Evolutionary conservation across 2,329 filamentous ascomycete species (phyloP), one percentile per base, ranked within the genome.

Genomic region (Cladophialophora chaetospira): DNA sequence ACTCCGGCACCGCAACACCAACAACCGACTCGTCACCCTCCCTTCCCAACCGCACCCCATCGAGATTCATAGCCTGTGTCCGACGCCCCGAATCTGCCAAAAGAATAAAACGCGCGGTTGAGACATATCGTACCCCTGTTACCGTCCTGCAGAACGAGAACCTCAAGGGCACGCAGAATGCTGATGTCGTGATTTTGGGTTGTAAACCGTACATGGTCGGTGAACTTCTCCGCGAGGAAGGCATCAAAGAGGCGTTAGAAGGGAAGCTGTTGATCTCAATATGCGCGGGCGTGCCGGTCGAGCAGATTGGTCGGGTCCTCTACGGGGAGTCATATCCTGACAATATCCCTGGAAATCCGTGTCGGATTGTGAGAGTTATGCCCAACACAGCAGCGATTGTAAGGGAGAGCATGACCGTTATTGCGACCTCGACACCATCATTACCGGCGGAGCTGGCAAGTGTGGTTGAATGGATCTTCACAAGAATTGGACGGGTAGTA

Each of bases 181-280:
- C 88, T 38, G 87, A 94, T 69, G 81, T 94, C 35, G 73, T 95
- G 42, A 78, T 96, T 21, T 80, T 96, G 1, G 84, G 85, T 26
- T 96, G 90, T 79, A 94, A 95, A 73, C 88, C 91, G 1, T 83
- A 88, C 69, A 86, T 87, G 77, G 84, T 89, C 58, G 78, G 81
- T 56, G 83, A 84, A 11, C 81, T 96, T 42, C 80, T 96, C 19
- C 28, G 42, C 10, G 62, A 58, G 21, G 46, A 57, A 8, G 88
- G 87, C 44, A 88, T 95, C 76, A 77, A 79, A 48, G 81, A 87
- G 61, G 91, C 89, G 1, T 80, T 96, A 11, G 77, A 82, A 58
- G 89, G 88, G 40, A 96, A 96, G 73, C 80, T 95, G 4, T 78
- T 96, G 35, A 87, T 96, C 70, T 89, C 84, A 67, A 91, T 96